These are phyloP conservation scores for Podaxis sp. DNA, from an alignment of 768 basidiomycete species.

Conservation along the genomic window DNA sequence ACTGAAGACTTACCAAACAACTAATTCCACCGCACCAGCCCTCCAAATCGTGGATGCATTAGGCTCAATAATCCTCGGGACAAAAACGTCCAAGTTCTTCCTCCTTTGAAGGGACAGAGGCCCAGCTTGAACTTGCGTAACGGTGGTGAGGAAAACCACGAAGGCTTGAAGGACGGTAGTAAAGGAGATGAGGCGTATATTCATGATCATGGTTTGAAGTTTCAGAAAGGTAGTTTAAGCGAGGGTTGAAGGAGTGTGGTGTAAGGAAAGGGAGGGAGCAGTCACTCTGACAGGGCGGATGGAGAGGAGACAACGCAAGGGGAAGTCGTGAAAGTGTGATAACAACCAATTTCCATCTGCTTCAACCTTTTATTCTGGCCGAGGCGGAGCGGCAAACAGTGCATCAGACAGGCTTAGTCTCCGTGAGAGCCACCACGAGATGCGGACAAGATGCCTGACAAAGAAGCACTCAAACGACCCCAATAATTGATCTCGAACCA, in stretches of 20 bases:
- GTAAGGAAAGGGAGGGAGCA: constrained; percentile 2
- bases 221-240: constrained; percentile 5
- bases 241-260: background rate
- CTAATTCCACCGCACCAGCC: constrained; percentile 21
- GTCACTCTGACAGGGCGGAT: background rate
- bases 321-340: background rate
- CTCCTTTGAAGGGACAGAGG: constrained; percentile 20
- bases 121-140: constrained; percentile 16
- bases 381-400: background rate
- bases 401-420: constrained; percentile 4
- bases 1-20: constrained; percentile 26
- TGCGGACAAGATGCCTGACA: background rate
- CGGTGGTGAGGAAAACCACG: constrained; percentile 20
- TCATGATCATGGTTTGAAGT: constrained; percentile 6
- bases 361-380: background rate
- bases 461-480: background rate
- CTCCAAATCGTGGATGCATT: constrained; percentile 23
- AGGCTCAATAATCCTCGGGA: constrained; percentile 25
- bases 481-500: background rate
- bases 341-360: background rate
- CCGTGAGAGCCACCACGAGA: background rate
- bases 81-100: constrained; percentile 25
- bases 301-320: background rate
- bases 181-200: constrained; percentile 20
- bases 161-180: constrained; percentile 21